Evolutionary conservation across 2,329 filamentous ascomycete species (phyloP).

Genomic region (Aspergillus fijiensis): DNA sequence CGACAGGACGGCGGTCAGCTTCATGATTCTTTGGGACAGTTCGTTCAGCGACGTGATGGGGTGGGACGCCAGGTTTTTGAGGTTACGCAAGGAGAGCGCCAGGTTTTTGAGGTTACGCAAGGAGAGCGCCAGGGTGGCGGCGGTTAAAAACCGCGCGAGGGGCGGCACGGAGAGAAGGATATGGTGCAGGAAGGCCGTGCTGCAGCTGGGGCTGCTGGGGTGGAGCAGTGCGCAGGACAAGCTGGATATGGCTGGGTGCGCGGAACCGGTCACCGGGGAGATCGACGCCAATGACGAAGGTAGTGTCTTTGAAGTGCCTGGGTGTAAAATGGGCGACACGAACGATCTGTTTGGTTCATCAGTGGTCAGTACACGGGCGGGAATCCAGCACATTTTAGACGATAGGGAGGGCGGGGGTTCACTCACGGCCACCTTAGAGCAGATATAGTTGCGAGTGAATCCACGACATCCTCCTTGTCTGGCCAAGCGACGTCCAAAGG

Average conservation of each 20-base stretch:
- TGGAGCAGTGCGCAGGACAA: conserved; percentile 90
- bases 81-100: conserved; percentile 65
- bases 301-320: conserved; percentile 56
- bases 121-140: conserved; percentile 67
- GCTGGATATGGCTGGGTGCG: conserved; percentile 80
- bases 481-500: conserved; percentile 72
- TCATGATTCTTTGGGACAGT: conserved; percentile 68
- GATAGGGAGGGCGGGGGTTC: background rate
- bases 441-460: conserved; percentile 79
- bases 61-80: conserved; percentile 66
- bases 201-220: conserved; percentile 81
- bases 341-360: conserved; percentile 58
- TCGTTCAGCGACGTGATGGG: conserved; percentile 67
- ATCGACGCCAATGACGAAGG: conserved; percentile 68
- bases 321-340: conserved; percentile 83
- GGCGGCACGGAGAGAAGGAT: conserved; percentile 80
- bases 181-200: conserved; percentile 82
- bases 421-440: conserved; percentile 78
- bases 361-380: background rate
- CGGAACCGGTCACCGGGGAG: conserved; percentile 74
- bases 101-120: conserved; percentile 64
- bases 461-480: conserved; percentile 69
- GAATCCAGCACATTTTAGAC: background rate
- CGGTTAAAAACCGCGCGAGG: conserved; percentile 67
- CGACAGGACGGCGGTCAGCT: conserved; percentile 74